These are phyloP conservation scores for Xylaria cubensis DNA, from an alignment of 495 filamentous ascomycete species.

Conservation along the genomic window DNA sequence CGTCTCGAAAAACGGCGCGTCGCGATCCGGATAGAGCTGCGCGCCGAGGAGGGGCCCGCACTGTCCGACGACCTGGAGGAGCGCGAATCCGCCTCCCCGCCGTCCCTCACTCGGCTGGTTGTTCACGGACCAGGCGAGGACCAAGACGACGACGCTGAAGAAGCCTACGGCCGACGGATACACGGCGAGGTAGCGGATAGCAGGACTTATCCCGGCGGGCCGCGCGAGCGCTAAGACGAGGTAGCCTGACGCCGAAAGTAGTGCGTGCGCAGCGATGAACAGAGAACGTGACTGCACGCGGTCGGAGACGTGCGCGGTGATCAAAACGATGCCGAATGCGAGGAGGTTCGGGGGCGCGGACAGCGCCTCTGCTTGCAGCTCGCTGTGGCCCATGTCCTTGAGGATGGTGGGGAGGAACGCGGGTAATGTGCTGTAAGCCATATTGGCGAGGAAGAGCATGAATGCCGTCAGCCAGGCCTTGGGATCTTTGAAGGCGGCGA, in stretches of 20 bases:
- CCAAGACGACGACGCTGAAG: constrained; percentile 73
- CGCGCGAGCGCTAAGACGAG: constrained; percentile 58
- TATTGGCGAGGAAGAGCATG: constrained; percentile 64
- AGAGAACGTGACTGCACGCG: constrained; percentile 65
- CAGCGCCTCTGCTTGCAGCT: constrained; percentile 76
- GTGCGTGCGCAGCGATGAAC: constrained; percentile 66
- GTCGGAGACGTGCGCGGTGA: constrained; percentile 74
- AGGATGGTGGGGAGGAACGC: constrained; percentile 87
- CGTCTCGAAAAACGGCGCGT: constrained; percentile 66
- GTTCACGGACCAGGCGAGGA: constrained; percentile 77
- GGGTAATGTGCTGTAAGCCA: constrained; percentile 79
- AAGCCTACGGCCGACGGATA: constrained; percentile 75
- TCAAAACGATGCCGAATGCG: constrained; percentile 74
- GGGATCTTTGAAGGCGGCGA: constrained; percentile 60
- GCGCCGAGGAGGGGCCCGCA: constrained; percentile 75
- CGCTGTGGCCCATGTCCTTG: constrained; percentile 74
- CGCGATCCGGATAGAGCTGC: constrained; percentile 68
- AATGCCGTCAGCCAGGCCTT: constrained; percentile 71
- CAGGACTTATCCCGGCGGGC: constrained; percentile 27
- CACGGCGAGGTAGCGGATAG: constrained; percentile 68
- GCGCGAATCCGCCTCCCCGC: constrained; percentile 73
- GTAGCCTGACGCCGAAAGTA: constrained; percentile 68
- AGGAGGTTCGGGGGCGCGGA: constrained; percentile 80
- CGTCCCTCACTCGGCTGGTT: constrained; percentile 69
- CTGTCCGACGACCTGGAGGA: constrained; percentile 76